Percentiles rank a stretch among this genome's conserved stretches.
Conservation (phyloP, 148 eudicot species). For the Gaultheria prostrata region DNA sequence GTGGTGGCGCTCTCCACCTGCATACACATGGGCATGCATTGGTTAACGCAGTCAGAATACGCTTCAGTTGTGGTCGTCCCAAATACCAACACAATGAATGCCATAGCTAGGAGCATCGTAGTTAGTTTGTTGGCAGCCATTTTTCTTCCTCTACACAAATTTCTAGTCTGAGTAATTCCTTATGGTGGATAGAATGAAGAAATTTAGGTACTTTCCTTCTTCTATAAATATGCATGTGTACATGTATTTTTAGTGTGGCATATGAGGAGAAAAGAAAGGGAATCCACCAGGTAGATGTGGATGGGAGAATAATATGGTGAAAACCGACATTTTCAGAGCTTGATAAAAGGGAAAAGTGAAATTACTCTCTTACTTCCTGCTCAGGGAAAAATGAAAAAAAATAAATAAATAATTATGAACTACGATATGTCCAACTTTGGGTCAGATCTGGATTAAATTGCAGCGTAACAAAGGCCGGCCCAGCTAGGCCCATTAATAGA, state of each 20-base stretch:
- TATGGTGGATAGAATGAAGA: not conserved
- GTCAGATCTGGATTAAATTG: no score
- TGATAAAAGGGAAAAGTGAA: not conserved
- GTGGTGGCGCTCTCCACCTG: not conserved
- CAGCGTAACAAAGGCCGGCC: no score
- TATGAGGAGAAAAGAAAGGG: not conserved
- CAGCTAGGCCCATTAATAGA: no score
- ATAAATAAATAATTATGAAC: no score
- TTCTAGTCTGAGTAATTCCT: not conserved
- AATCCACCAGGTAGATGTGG: not conserved
- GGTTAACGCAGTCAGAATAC: not conserved
- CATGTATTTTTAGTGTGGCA: not conserved
- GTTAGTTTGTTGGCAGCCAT: not conserved
- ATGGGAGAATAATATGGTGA: not conserved
- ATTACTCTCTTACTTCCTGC: no score
- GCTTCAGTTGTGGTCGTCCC: not conserved
- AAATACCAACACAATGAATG: not conserved
- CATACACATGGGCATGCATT: not conserved
- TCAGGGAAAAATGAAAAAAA: no score
- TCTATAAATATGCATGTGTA: not conserved
- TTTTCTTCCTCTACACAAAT: not conserved
- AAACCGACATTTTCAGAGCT: not conserved
- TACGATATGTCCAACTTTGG: no score
- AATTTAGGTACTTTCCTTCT: not conserved
- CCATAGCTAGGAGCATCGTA: not conserved